Conservation (phyloP, 2,329 filamentous ascomycete genomes). For the Ambrosiella cleistominuta region DNA sequence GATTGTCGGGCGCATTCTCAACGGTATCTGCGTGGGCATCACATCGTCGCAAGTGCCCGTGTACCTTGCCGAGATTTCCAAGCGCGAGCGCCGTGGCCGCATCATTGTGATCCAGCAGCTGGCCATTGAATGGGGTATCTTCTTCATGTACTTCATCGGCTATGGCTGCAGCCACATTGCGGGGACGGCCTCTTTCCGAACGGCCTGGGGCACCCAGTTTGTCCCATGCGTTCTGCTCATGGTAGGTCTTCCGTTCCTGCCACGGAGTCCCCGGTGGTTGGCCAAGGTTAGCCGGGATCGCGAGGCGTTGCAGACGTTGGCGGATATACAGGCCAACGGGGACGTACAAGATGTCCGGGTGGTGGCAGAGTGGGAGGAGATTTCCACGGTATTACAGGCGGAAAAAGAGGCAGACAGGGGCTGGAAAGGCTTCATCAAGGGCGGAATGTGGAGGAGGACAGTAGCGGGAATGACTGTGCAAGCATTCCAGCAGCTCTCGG, state of each 20-base stretch:
- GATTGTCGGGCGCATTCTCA: constrained; percentile 39
- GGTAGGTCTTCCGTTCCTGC: constrained; percentile 40
- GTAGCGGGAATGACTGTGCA: constrained; percentile 34
- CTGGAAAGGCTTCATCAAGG: constrained; percentile 28
- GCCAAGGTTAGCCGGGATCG: constrained; percentile 44
- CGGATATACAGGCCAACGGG: constrained; percentile 38
- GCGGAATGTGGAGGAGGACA: constrained; percentile 32
- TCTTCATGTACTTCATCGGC: constrained; percentile 54
- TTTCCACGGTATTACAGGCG: constrained; percentile 17
- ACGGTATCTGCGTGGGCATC: constrained; percentile 45
- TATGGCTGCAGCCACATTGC: constrained; percentile 46
- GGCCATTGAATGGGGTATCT: constrained; percentile 49
- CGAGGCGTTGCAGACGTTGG: constrained; percentile 33
- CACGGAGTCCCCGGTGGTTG: constrained; percentile 46
- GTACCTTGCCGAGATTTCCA: constrained; percentile 44
- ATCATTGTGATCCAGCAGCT: constrained; percentile 57
- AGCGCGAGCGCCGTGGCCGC: constrained; percentile 30
- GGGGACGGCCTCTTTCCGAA: constrained; percentile 39
- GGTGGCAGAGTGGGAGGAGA: constrained; percentile 38
- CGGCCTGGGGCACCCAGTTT: constrained; percentile 48
- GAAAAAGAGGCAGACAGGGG: constrained; percentile 23
- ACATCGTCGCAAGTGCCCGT: constrained; percentile 47
- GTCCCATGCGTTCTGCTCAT: constrained; percentile 41
- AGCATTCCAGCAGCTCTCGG: constrained; percentile 38
- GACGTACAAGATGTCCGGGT: constrained; percentile 36